Conservation (phyloP, 495 filamentous ascomycete species). For the Penicillium waksmanii region DNA sequence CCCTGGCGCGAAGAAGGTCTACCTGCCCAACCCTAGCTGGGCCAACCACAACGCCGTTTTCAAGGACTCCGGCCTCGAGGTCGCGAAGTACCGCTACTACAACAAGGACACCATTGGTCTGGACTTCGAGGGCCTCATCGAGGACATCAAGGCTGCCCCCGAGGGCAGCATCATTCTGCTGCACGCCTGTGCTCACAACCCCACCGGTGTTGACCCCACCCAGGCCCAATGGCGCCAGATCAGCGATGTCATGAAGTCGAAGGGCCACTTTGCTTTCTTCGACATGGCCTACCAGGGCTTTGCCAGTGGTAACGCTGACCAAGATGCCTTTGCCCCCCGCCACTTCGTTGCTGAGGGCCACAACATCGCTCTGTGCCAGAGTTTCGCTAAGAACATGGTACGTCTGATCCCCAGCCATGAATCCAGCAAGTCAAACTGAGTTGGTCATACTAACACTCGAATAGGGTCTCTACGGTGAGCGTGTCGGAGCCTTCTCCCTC, state of each 20-base stretch:
- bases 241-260: constrained; percentile 83
- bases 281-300: constrained; percentile 99
- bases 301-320: constrained; percentile 87
- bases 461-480: constrained; percentile 95
- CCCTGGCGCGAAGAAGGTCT: constrained; percentile 88
- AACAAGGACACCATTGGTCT: constrained; percentile 98
- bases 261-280: constrained; percentile 94
- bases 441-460: background rate
- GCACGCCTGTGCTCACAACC: constrained; percentile 98
- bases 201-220: constrained; percentile 95
- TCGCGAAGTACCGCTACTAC: constrained; percentile 97
- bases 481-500: constrained; percentile 95
- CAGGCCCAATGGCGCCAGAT: constrained; percentile 92
- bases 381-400: constrained; percentile 99
- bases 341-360: constrained; percentile 94
- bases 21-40: constrained; percentile 95
- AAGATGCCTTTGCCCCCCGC: constrained; percentile 88
- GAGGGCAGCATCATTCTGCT: constrained; percentile 86
- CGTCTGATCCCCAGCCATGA: constrained; percentile 11
- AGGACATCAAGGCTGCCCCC: constrained; percentile 87
- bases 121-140: constrained; percentile 92
- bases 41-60: constrained; percentile 98
- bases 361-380: constrained; percentile 85
- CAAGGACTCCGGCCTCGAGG: constrained; percentile 86
- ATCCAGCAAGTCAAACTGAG: background rate